Base-by-base conservation (phyloP, 1,284 basidiomycete species). In the Trametes hirsuta region DNA sequence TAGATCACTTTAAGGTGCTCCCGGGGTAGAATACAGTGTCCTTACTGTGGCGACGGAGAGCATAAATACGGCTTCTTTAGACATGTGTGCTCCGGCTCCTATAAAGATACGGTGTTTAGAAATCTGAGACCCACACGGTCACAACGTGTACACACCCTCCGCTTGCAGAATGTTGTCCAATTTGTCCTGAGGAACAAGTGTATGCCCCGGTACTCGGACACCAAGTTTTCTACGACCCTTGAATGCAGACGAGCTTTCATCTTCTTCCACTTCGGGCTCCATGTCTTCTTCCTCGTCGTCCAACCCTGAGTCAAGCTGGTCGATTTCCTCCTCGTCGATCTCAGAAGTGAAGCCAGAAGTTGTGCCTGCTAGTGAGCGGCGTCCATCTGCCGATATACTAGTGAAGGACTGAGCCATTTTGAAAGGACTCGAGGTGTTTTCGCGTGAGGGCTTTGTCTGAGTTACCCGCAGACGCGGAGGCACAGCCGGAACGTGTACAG, bases 111-210 rank as follows among this genome's bases (percentile, higher is more conserved):
- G 4, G 12, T 18, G 47, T 36, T 41, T 18, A 15, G 18, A 15
- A 37, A 4, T 12, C 9, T 4, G 4, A 12, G 4, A 45, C n/a
- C 0, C 24, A 42, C 9, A 37, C 30, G 8, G 30, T 30, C 30
- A 8, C 8, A 30, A 30, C 8, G 30, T 10, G 34, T 37, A 72
- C 81, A 52, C 69, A 90, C 90, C 87, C 66, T 90, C 86, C 15
- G 86, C 82, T 60, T 88, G 83, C 40, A 92, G 75, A 62, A 91
- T 90, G 65, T 84, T 87, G 71, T 91, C 87, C 47, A 92, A 69
- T 59, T 82, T 81, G 47, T 80, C 72, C 49, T 81, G 74, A 24
- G 90, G 88, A 21, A 92, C 72, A 11, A 88, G 71, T 6, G 82
- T 84, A 53, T 85, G 80, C 11, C 90, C 89, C 4, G 84, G 85